Evolutionary conservation across 2,329 filamentous ascomycete species (phyloP), one percentile per base, ranked within the genome.

Genomic region (Ophiocordyceps robertsii): DNA sequence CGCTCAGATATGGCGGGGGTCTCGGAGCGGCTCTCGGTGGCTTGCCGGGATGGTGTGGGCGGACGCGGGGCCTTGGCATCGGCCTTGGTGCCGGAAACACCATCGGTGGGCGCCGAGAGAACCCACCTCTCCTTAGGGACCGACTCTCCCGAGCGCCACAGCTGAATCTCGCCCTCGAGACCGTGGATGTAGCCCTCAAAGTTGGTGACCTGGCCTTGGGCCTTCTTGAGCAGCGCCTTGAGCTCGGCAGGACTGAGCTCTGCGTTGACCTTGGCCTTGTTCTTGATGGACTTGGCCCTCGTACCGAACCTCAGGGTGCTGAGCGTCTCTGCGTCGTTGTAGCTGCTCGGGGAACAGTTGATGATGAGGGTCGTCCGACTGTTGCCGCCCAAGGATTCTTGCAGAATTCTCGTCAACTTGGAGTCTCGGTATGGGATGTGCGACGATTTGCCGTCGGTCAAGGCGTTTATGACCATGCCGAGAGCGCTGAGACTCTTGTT

Each of bases 231-330:
- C 56, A 95, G 74, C 40, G 80, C 74, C 67, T 96, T 98, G 70
- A 98, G 79, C 64, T 98, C 92, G 12, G 88, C 80, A 38, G 92
- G 92, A 56, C 90, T 96, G 55, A 98, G 77, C 64, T 98, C 92
- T 38, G 90, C 89, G 60, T 98, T 98, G 75, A 98, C 84, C 82
- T 96, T 98, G 64, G 92, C 92, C 74, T 96, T 96, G 72, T 96
- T 96, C 82, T 96, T 95, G 70, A 98, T 98, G 0, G 87, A 85
- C 71, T 98, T 98, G 44, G 92, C 92, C 60, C 92, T 75, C 65
- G 92, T 93, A 69, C 92, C 92, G 59, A 96, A 98, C 38, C 89
- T 79, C 46, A 98, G 67, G 1, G 92, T 98, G 50, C 88, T 83
- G 39, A 96, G 67, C 0, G 92, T 96, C 68, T 98, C 92, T 43